Conservation (phyloP, 1,139 yeast species). For the Blastobotrys buckinghamii region DNA sequence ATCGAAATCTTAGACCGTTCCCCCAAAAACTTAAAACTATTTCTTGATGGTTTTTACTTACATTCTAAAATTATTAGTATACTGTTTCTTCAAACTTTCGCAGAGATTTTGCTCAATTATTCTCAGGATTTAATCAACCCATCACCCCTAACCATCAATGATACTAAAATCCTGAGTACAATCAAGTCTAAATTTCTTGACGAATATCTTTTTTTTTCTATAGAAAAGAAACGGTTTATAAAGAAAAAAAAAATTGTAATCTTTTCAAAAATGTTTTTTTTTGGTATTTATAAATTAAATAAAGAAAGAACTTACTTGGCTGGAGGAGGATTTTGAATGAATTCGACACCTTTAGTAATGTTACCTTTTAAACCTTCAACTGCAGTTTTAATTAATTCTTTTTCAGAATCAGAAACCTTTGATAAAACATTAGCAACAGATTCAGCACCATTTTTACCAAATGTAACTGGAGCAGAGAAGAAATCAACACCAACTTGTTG, state of each 20-base stretch:
- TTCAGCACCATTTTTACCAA: constrained; percentile 80
- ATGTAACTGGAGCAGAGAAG: constrained; percentile 83
- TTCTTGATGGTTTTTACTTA: no score
- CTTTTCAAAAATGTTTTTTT: background rate
- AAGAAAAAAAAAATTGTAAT: background rate
- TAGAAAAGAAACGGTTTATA: background rate
- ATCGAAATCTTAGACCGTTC: no score
- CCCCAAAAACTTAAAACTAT: no score
- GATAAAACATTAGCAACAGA: constrained; percentile 46
- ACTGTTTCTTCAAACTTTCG: no score
- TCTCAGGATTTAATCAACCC: no score
- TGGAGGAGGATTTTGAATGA: constrained; percentile 28
- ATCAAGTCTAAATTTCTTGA: no score
- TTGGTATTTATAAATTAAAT: background rate
- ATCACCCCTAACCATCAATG: no score
- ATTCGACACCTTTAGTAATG: constrained; percentile 64
- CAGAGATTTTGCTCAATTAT: no score
- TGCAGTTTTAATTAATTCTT: constrained; percentile 67
- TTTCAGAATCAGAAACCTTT: constrained; percentile 31
- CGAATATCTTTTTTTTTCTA: background rate
- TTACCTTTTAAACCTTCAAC: constrained; percentile 70
- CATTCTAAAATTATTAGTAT: no score
- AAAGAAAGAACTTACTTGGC: constrained; percentile 14
- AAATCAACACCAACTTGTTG: constrained; percentile 59
- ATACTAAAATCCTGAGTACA: no score